Evolutionary conservation across 148 eudicot species (phyloP), one percentile per base, ranked within the genome.

Genomic region (Cornus suecica): DNA sequence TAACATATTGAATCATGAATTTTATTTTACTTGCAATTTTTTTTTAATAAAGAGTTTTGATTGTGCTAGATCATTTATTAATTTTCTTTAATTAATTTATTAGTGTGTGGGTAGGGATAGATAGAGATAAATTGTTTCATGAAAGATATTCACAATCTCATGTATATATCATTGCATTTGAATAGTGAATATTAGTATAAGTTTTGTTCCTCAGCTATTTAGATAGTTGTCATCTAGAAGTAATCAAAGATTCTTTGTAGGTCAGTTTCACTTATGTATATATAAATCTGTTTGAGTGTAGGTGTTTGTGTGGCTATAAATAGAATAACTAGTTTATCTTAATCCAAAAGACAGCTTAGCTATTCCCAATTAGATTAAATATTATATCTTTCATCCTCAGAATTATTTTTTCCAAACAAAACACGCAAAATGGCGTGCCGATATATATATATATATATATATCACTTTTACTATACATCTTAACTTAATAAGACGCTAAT

Each of bases 341-440:
- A 37, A 37, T 37, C 9, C 9, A 30, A 0, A 2, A 31, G 9
- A 26, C 69, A 29, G 32, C 51, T 31, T 31, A n/a, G 30, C 75
- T 72, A 31, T 58, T 72, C 29, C 65, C 51, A 72, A 58, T 60
- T 37, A 25, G 42, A 72, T 71, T 71, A 63, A 71, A 63, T 71
- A 71, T 54, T 60, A 24, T 52, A 29, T 11, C 58, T 48, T 45
- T 70, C 25, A 70, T 70, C 15, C 20, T 60, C 14, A 48, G 11
- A 22, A 71, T 31, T 11, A 48, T 70, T 9, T 29, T 71, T 71
- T 29, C 28, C 26, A 52, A 71, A 51, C 54, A 25, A 52, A 61
- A 52, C 30, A 52, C 63, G 8, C 22, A 14, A 51, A 22, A 11
- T 28, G 63, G 30, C 9, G 42, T 70, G 62, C 73, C 15, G 27